Evolutionary conservation across 495 filamentous ascomycete genomes (phyloP).

Genomic region (Niebla homalea): DNA sequence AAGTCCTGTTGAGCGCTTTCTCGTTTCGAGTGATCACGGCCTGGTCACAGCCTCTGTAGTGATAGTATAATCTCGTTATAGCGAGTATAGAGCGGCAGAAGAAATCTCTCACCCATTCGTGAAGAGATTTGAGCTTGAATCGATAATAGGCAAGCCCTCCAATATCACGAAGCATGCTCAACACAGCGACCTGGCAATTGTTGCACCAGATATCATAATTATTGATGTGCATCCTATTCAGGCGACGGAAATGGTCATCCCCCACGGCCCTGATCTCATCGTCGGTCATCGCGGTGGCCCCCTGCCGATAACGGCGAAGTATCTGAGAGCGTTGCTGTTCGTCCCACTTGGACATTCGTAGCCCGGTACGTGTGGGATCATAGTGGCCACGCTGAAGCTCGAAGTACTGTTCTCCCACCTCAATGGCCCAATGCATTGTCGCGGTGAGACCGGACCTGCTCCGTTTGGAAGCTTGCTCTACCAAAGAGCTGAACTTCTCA

Average conservation of each 20-base stretch:
- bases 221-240: conserved; percentile 9
- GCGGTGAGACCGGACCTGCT: conserved; percentile 3
- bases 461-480: background rate
- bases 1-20: background rate
- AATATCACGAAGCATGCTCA: conserved; percentile 8
- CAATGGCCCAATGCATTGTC: conserved; percentile 8
- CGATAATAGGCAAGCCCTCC: conserved; percentile 8
- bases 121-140: conserved; percentile 3
- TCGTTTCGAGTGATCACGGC: background rate
- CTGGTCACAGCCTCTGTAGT: conserved; percentile 5
- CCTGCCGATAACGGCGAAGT: conserved; percentile 5
- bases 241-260: conserved; percentile 1
- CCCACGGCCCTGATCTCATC: conserved; percentile 6
- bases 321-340: conserved; percentile 1
- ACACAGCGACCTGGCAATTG: conserved; percentile 8
- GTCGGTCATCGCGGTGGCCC: conserved; percentile 8
- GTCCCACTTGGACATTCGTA: conserved; percentile 8
- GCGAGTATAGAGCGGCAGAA: conserved; percentile 1
- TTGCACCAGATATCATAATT: conserved; percentile 9
- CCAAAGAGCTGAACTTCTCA: background rate
- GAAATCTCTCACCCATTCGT: conserved; percentile 5
- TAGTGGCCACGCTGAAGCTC: conserved; percentile 7
- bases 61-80: background rate
- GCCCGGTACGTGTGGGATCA: conserved; percentile 5
- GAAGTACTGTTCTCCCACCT: conserved; percentile 10